A percentile compares a stretch with the other conserved stretches of the same genome.
These are phyloP conservation scores for Sextonia rubra DNA, from an alignment of 164 flowering plant species.

Conservation along the genomic window DNA sequence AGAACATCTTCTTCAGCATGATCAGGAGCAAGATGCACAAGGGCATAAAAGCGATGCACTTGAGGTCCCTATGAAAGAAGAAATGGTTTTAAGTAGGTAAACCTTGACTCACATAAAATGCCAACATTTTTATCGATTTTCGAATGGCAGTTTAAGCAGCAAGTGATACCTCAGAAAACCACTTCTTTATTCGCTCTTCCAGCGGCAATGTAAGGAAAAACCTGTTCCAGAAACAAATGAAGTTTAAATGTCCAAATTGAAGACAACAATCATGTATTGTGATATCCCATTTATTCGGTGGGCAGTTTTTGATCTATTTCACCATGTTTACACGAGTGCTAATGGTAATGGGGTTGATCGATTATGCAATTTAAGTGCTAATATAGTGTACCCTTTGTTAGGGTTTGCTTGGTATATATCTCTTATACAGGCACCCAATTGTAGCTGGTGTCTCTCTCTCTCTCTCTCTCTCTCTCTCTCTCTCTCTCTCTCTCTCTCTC, in stretches of 20 bases:
- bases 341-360: neutral
- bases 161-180: slow-evolving; percentile 52
- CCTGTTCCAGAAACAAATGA: slow-evolving; percentile 31
- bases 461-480: neutral
- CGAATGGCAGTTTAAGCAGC: neutral
- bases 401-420: neutral
- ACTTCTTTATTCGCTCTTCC: slow-evolving; percentile 49
- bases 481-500: neutral
- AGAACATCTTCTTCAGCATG: slow-evolving; percentile 45
- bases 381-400: neutral
- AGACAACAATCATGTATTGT: neutral
- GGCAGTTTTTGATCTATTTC: neutral
- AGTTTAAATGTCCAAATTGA: neutral
- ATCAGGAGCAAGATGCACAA: slow-evolving; percentile 66
- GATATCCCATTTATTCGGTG: neutral
- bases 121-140: neutral
- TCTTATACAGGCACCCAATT: too few species aligned
- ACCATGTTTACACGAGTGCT: neutral
- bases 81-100: neutral
- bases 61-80: slow-evolving; percentile 44
- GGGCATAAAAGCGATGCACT: slow-evolving; percentile 43
- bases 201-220: slow-evolving; percentile 50
- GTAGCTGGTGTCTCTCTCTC: neutral
- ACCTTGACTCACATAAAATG: neutral
- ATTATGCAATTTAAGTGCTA: neutral